These are phyloP conservation scores for Acanthamoeba triangularis DNA, from an alignment of 208 protist species.

Conservation along the genomic window DNA sequence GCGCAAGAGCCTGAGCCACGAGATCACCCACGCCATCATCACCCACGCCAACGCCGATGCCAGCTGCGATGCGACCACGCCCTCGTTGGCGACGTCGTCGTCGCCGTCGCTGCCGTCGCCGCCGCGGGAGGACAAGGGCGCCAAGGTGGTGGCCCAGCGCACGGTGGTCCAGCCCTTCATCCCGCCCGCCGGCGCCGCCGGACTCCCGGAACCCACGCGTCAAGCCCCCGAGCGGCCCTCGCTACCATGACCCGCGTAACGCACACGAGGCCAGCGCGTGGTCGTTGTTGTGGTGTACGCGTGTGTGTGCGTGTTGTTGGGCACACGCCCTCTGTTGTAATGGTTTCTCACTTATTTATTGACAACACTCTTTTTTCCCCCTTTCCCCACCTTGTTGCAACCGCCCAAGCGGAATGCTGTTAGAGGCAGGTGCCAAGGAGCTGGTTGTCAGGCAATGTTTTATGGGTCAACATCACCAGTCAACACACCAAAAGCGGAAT, in stretches of 20 bases:
- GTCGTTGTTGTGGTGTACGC: too few species aligned
- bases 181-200: not conserved
- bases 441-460: too few species aligned
- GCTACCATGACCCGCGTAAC: not conserved
- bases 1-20: slow-evolving; percentile 18
- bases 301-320: not conserved
- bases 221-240: not conserved
- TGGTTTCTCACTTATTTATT: too few species aligned
- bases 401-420: too few species aligned
- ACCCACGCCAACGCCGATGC: not conserved
- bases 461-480: too few species aligned
- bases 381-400: too few species aligned
- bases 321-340: too few species aligned
- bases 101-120: not conserved
- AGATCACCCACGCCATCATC: slow-evolving; percentile 4
- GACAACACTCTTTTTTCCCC: too few species aligned
- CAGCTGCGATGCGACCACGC: too few species aligned
- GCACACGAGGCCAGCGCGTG: too few species aligned
- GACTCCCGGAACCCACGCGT: not conserved
- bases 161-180: slow-evolving; percentile 16
- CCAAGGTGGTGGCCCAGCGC: not conserved
- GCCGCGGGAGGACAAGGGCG: not conserved
- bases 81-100: not conserved
- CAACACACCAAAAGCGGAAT: too few species aligned
- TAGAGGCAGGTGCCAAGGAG: too few species aligned